Evolutionary conservation across 2,329 filamentous ascomycete genomes (phyloP).

Genomic region (Colletotrichum orchidophilum): DNA sequence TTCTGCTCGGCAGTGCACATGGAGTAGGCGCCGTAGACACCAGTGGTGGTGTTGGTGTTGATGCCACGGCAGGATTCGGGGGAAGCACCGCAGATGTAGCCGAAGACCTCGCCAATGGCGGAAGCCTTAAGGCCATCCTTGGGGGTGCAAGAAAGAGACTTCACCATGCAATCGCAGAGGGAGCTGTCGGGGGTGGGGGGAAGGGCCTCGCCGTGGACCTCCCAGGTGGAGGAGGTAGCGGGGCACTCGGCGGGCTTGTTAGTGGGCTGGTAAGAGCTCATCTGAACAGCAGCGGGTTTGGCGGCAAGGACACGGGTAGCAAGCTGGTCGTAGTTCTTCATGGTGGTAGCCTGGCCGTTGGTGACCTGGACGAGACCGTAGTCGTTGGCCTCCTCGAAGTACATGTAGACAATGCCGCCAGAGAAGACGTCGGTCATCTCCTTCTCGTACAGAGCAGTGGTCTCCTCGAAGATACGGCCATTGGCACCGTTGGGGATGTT

Average conservation of each 20-base stretch:
- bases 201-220: constrained; percentile 70
- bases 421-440: constrained; percentile 91
- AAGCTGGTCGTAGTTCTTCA: constrained; percentile 79
- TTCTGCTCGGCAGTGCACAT: constrained; percentile 79
- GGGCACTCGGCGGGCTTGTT: constrained; percentile 82
- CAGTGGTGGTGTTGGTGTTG: constrained; percentile 70
- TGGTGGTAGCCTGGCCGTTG: constrained; percentile 68
- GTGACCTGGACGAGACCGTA: constrained; percentile 79
- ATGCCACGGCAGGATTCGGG: constrained; percentile 73
- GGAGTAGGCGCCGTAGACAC: constrained; percentile 79
- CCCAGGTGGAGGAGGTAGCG: constrained; percentile 70
- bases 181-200: constrained; percentile 82
- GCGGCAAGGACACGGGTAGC: constrained; percentile 75
- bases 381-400: constrained; percentile 89
- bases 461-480: constrained; percentile 86
- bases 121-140: constrained; percentile 64
- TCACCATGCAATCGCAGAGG: constrained; percentile 88
- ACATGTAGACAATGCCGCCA: constrained; percentile 99
- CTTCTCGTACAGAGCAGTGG: constrained; percentile 78
- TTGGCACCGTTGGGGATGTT: constrained; percentile 70
- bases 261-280: constrained; percentile 75
- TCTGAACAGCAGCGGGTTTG: constrained; percentile 72
- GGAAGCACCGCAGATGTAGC: constrained; percentile 72
- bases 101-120: constrained; percentile 75
- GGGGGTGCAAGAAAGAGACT: constrained; percentile 76